phyloP scores from a whole-genome alignment of 441 rosid species.

The Geranium incanum region DNA sequence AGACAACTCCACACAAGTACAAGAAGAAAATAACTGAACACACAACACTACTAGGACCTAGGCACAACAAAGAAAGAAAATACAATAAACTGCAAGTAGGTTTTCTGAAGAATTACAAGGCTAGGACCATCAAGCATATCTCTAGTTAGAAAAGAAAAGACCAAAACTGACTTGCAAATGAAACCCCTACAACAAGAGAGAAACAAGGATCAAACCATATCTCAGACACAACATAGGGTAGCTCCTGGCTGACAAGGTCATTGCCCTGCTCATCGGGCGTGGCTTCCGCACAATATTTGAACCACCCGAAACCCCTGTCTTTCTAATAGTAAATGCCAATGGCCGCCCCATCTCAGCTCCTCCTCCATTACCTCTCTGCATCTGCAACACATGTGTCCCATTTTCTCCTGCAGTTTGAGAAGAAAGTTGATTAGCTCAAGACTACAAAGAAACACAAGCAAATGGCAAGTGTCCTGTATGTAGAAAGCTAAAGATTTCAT shows the following conservation, averaged over 20 bases:
- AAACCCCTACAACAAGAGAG: constrained; percentile 12
- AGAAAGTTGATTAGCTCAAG: too few species aligned
- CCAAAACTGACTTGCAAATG: not conserved
- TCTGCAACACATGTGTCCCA: not conserved
- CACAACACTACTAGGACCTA: not conserved
- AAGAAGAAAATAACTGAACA: not conserved
- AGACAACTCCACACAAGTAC: constrained; percentile 1
- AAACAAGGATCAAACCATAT: constrained; percentile 17
- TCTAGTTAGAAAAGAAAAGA: not conserved
- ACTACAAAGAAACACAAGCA: not conserved
- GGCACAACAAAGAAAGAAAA: not conserved
- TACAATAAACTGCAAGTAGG: not conserved
- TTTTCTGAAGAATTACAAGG: not conserved
- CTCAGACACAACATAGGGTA: constrained; percentile 12
- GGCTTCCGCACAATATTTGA: constrained; percentile 21
- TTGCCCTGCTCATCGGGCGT: constrained; percentile 20
- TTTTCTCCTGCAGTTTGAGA: constrained; percentile 19
- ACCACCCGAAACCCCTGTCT: constrained; percentile 25
- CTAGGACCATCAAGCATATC: constrained; percentile 1
- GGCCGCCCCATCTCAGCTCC: not conserved
- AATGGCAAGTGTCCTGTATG: not conserved
- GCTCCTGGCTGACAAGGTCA: constrained; percentile 12
- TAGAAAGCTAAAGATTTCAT: not conserved
- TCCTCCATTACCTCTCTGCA: not conserved
- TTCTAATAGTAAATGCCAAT: not conserved